Base-by-base conservation (phyloP, 176 grass and related monocot genomes). In the Carex littledalei region DNA sequence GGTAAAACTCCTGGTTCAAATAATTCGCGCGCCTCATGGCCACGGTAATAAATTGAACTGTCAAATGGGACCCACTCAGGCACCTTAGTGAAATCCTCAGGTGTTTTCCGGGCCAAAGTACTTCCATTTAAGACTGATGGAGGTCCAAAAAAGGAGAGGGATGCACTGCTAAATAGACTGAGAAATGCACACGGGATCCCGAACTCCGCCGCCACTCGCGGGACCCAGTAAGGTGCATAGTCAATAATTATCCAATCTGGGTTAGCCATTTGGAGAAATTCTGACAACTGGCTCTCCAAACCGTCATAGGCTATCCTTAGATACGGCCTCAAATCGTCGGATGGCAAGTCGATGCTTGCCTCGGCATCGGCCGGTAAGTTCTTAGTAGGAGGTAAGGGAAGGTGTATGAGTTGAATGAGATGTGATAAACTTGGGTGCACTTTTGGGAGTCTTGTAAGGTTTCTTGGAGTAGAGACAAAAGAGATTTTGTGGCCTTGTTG, bases 201-300 rank as follows among this genome's bases (percentile, higher is more conserved):
- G 52, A 86, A 75, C 84, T 75, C 59, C 49, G 87, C 81, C 0
- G 94, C 86, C 49, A 82, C 39, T 39, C 50, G 50, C 2, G 91
- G 84, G 26, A 72, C 80, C 91, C 94, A 91, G 69, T 93, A 63
- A 63, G 85, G 61, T 4, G 87, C 81, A 43, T 88, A 93, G 83
- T 96, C 94, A 1, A 85, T 2, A 53, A 96, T 22, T n/a, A 96
- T 81, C 91, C 94, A 93, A 49, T 96, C 87, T 0, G 87, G 87
- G 13, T 1, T 67, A 7, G 54, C 17, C 52, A 8, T 71, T 60
- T 78, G 56, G 1, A 90, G 68, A 63, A 93, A 56, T 7, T 9
- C 15, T 1, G 67, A 88, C n/a, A 93, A 26, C 67, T 68, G 57
- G 26, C 2, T 1, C 22, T 82, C 1, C 62, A 96, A 87, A 34